Conservation (phyloP, 352 stramenopile genomes). For the Sclerospora graminicola region DNA sequence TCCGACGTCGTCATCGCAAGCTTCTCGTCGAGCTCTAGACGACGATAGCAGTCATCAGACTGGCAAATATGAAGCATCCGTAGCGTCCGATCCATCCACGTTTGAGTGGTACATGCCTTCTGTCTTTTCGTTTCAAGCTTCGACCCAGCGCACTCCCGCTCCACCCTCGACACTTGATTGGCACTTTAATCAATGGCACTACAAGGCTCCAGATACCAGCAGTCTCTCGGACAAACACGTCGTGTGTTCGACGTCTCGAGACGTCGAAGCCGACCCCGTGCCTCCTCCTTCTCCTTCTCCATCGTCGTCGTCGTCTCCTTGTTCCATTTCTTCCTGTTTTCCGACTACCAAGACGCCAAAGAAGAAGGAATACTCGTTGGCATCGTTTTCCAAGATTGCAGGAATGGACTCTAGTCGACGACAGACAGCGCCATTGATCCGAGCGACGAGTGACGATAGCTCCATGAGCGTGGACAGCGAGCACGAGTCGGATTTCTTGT, state of each 20-base stretch:
- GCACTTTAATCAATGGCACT: conserved; percentile 67
- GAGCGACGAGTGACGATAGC: conserved; percentile 12
- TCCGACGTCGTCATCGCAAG: conserved; percentile 4
- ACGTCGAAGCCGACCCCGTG: conserved; percentile 11
- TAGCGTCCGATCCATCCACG: conserved; percentile 27
- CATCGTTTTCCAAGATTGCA: conserved; percentile 50
- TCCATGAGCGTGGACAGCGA: conserved; percentile 10
- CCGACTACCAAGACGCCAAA: conserved; percentile 12
- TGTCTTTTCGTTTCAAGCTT: conserved; percentile 62
- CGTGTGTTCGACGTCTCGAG: conserved; percentile 2
- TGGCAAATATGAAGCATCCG: conserved; percentile 8
- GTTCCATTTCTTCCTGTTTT: conserved; percentile 21
- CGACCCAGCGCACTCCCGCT: conserved; percentile 35
- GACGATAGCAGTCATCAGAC: conserved; percentile 14
- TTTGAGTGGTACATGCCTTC: conserved; percentile 73
- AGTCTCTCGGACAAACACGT: conserved; percentile 10
- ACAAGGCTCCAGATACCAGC: conserved; percentile 15
- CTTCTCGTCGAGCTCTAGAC: conserved; percentile 9
- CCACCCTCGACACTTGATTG: conserved; percentile 55
- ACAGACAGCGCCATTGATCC: conserved; percentile 9
- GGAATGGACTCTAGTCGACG: conserved; percentile 16
- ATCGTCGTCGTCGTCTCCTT: conserved; percentile 24
- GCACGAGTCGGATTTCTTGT: conserved; percentile 59
- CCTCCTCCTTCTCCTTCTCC: conserved; percentile 13
- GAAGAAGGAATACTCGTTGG: conserved; percentile 43